Conservation (phyloP, 176 grass and related monocot genomes). For the Alloteropsis semialata region DNA sequence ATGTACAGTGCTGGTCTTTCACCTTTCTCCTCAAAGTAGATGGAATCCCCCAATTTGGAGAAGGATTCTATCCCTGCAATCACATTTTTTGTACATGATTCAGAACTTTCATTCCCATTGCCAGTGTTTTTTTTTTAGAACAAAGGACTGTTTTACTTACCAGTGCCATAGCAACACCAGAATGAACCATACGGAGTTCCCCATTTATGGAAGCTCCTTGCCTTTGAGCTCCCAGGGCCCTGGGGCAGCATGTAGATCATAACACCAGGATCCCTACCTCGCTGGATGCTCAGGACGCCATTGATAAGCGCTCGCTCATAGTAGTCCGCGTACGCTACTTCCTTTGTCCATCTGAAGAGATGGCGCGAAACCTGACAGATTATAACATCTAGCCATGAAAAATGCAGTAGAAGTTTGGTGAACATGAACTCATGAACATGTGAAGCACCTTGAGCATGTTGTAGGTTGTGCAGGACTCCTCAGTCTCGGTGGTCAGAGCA, state of each 20-base stretch:
- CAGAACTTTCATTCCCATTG: not conserved
- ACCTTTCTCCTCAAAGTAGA: slow-evolving; percentile 86
- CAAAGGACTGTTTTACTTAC: slow-evolving; percentile 23
- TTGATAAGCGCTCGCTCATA: slow-evolving; percentile 88
- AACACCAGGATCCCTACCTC: slow-evolving; percentile 78
- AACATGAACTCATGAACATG: not conserved
- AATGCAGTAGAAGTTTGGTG: not conserved
- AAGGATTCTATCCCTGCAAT: slow-evolving; percentile 81
- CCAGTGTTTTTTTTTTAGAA: not conserved
- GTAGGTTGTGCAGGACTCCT: slow-evolving; percentile 88
- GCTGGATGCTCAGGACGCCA: slow-evolving; percentile 90
- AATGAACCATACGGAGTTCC: slow-evolving; percentile 66
- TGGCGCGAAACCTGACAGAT: slow-evolving; percentile 69
- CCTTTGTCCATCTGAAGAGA: slow-evolving; percentile 96
- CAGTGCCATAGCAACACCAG: slow-evolving; percentile 98
- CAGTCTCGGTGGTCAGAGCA: slow-evolving; percentile 54
- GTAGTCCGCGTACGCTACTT: slow-evolving; percentile 70
- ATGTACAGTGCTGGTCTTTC: slow-evolving; percentile 50
- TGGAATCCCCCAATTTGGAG: slow-evolving; percentile 87
- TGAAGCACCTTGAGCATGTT: slow-evolving; percentile 85
- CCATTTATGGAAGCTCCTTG: slow-evolving; percentile 77
- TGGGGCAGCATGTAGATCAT: slow-evolving; percentile 99
- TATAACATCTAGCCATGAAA: not conserved
- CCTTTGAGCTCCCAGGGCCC: slow-evolving; percentile 76
- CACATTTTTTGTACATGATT: not conserved